phyloP scores from a whole-genome alignment of 805 yeast genomes.

The Nakazawaea ishiwadae region DNA sequence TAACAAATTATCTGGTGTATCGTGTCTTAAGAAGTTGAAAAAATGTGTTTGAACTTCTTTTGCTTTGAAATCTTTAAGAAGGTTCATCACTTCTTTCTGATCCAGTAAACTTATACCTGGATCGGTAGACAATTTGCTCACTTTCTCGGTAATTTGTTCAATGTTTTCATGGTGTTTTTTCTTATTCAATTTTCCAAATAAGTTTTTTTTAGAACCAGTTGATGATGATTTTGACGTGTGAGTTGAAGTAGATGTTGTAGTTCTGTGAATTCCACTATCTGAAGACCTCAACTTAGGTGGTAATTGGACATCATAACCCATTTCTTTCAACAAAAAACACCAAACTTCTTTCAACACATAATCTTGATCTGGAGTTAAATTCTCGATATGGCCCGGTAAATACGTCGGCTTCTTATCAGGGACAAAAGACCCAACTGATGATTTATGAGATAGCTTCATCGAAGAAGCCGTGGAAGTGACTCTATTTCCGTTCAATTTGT shows the following conservation, averaged over 20 bases:
- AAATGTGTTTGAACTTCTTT: slow-evolving; percentile 45
- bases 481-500: slow-evolving; percentile 1
- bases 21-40: slow-evolving; percentile 65
- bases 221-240: slow-evolving; percentile 10
- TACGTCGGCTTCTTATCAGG: slow-evolving; percentile 9
- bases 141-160: slow-evolving; percentile 15
- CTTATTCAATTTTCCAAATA: slow-evolving; percentile 17
- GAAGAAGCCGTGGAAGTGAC: slow-evolving; percentile 2
- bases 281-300: slow-evolving; percentile 11
- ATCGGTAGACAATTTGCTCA: slow-evolving; percentile 21
- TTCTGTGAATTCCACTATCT: slow-evolving; percentile 14
- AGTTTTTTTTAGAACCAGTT: neutral
- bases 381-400: slow-evolving; percentile 37
- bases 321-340: slow-evolving; percentile 56
- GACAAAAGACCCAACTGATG: slow-evolving; percentile 7
- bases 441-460: neutral
- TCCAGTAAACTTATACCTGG: slow-evolving; percentile 25
- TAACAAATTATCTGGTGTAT: slow-evolving; percentile 73
- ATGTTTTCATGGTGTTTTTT: slow-evolving; percentile 21
- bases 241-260: slow-evolving; percentile 21
- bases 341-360: slow-evolving; percentile 62
- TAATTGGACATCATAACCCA: slow-evolving; percentile 43
- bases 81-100: slow-evolving; percentile 38
- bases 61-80: slow-evolving; percentile 48
- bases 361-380: slow-evolving; percentile 54